phyloP scores from a whole-genome alignment of 805 yeast genomes.

The Groenewaldozyma salmanticensis region DNA sequence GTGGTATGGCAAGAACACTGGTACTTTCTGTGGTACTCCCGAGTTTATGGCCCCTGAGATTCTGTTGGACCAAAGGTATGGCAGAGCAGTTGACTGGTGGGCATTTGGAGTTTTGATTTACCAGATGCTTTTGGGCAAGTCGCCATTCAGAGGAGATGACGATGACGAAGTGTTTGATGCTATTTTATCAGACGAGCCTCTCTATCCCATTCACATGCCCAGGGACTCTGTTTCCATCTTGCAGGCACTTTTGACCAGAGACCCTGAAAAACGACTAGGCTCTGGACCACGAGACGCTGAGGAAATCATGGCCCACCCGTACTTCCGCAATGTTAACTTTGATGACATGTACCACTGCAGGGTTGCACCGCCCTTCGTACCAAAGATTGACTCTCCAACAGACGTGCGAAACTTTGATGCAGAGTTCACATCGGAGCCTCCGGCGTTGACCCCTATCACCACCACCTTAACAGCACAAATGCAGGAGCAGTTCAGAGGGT shows the following conservation, averaged over 20 bases:
- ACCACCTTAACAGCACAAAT: slow-evolving; percentile 73
- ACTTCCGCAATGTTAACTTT: slow-evolving; percentile 81
- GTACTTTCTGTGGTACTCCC: slow-evolving; percentile 98
- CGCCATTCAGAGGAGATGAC: slow-evolving; percentile 96
- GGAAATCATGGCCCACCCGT: slow-evolving; percentile 93
- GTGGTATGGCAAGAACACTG: slow-evolving; percentile 78
- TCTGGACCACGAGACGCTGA: slow-evolving; percentile 79
- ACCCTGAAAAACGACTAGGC: slow-evolving; percentile 77
- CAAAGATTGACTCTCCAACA: slow-evolving; percentile 77
- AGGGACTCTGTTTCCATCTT: slow-evolving; percentile 90
- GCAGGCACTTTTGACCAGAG: slow-evolving; percentile 84
- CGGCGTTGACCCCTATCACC: slow-evolving; percentile 90
- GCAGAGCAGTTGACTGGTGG: slow-evolving; percentile 99
- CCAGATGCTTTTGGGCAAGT: slow-evolving; percentile 93
- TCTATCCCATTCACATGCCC: slow-evolving; percentile 96
- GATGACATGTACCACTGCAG: slow-evolving; percentile 68
- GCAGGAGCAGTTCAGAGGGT: slow-evolving; percentile 97
- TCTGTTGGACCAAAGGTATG: slow-evolving; percentile 83
- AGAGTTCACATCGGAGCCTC: slow-evolving; percentile 90
- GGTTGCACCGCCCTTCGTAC: slow-evolving; percentile 82
- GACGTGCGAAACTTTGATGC: slow-evolving; percentile 91
- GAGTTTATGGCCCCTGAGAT: slow-evolving; percentile 99
- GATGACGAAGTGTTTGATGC: slow-evolving; percentile 97
- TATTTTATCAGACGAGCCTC: slow-evolving; percentile 89
- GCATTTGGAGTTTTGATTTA: slow-evolving; percentile 94